Conservation (phyloP, 2,329 filamentous ascomycete genomes). For the Thielaviopsis ethacetica region DNA sequence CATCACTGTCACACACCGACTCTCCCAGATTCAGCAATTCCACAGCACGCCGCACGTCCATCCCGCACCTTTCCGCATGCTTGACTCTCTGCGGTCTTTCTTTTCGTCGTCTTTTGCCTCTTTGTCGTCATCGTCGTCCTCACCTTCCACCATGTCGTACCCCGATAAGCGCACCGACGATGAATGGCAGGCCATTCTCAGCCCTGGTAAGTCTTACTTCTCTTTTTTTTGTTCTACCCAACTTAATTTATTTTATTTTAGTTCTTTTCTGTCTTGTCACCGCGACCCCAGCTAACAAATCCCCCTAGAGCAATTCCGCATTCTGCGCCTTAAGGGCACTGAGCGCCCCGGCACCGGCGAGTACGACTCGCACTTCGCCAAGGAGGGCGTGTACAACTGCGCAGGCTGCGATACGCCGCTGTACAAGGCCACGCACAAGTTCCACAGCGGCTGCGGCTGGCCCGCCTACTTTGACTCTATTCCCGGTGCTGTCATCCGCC, state of each 20-base stretch:
- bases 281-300: too few species aligned
- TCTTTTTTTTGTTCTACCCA: too few species aligned
- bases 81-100: conserved; percentile 58
- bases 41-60: background rate
- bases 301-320: conserved; percentile 72
- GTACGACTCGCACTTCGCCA: conserved; percentile 74
- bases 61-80: conserved; percentile 28
- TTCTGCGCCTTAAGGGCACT: conserved; percentile 84
- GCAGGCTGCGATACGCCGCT: conserved; percentile 74
- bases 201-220: conserved; percentile 31
- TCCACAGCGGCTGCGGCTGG: conserved; percentile 93
- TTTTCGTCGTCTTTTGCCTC: conserved; percentile 30
- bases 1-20: background rate
- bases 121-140: background rate
- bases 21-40: background rate
- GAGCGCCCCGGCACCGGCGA: conserved; percentile 65
- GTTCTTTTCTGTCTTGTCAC: too few species aligned
- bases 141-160: conserved; percentile 45
- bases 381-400: conserved; percentile 68
- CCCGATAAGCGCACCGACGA: conserved; percentile 67
- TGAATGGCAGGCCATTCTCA: conserved; percentile 82
- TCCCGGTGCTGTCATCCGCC: conserved; percentile 72
- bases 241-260: too few species aligned
- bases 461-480: conserved; percentile 95
- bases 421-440: conserved; percentile 89